A percentile compares a stretch with the other conserved stretches of the same genome.
These are phyloP conservation scores for Tritrichomonas foetus DNA, from an alignment of 208 protist species.

Conservation along the genomic window DNA sequence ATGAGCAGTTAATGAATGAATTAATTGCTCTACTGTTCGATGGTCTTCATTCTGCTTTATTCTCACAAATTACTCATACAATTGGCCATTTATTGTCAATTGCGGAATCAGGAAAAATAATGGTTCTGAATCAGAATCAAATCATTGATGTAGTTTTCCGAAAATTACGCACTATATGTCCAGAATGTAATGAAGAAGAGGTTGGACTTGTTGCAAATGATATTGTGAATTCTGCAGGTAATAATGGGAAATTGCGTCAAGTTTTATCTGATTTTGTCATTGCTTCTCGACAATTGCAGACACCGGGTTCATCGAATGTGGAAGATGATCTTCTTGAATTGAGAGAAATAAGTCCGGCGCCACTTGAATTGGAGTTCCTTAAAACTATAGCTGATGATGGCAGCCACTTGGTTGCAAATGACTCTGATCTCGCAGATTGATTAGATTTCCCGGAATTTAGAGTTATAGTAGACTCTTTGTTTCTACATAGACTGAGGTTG, in stretches of 20 bases:
- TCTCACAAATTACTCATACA: background rate
- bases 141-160: background rate
- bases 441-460: too few species aligned
- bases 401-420: too few species aligned
- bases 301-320: too few species aligned
- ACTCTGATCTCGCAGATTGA: too few species aligned
- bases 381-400: too few species aligned
- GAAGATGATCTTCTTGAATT: too few species aligned
- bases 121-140: background rate
- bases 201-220: background rate
- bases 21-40: background rate
- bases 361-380: too few species aligned
- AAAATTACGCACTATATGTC: background rate
- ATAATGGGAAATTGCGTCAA: background rate
- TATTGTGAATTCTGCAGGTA: background rate
- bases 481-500: too few species aligned
- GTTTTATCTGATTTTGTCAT: background rate
- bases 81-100: background rate
- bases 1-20: background rate
- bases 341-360: too few species aligned
- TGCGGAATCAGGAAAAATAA: background rate
- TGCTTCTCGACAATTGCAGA: background rate
- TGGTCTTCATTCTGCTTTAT: background rate
- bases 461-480: too few species aligned
- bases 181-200: background rate